phyloP scores from a whole-genome alignment of 805 yeast species.

The Monosporozyma unispora region DNA sequence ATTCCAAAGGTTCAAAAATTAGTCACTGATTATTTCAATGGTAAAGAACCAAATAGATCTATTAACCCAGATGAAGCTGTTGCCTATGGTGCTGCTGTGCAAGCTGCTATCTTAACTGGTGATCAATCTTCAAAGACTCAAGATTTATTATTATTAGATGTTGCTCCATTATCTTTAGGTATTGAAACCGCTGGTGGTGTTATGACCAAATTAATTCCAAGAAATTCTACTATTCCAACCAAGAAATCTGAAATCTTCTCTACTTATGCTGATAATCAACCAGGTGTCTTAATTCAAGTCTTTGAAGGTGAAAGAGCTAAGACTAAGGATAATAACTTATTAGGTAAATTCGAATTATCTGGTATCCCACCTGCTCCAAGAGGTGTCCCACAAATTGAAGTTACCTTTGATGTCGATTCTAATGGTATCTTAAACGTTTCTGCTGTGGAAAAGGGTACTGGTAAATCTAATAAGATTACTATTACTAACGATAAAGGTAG shows the following conservation, averaged over 20 bases:
- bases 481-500: conserved; percentile 99
- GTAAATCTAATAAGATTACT: conserved; percentile 93
- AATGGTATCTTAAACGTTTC: conserved; percentile 96
- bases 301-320: conserved; percentile 97
- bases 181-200: conserved; percentile 99
- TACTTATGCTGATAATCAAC: conserved; percentile 98
- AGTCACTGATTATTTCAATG: conserved; percentile 95
- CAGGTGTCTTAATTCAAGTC: conserved; percentile 98
- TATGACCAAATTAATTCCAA: conserved; percentile 97
- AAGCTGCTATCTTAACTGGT: conserved; percentile 96
- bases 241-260: conserved; percentile 98
- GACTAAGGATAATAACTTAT: conserved; percentile 92
- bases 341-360: conserved; percentile 93
- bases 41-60: conserved; percentile 96
- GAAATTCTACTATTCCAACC: conserved; percentile 98
- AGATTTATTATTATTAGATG: conserved; percentile 93
- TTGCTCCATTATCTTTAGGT: conserved; percentile 97
- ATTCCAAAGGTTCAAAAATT: conserved; percentile 97
- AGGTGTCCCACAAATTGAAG: conserved; percentile 98
- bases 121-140: conserved; percentile 96
- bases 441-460: conserved; percentile 98
- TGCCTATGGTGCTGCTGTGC: conserved; percentile 99
- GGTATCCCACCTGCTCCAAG: conserved; percentile 99
- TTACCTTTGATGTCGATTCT: conserved; percentile 93
- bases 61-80: conserved; percentile 99